Evolutionary conservation across 345 rosid genomes (phyloP).

Genomic region (Camelina hispida): DNA sequence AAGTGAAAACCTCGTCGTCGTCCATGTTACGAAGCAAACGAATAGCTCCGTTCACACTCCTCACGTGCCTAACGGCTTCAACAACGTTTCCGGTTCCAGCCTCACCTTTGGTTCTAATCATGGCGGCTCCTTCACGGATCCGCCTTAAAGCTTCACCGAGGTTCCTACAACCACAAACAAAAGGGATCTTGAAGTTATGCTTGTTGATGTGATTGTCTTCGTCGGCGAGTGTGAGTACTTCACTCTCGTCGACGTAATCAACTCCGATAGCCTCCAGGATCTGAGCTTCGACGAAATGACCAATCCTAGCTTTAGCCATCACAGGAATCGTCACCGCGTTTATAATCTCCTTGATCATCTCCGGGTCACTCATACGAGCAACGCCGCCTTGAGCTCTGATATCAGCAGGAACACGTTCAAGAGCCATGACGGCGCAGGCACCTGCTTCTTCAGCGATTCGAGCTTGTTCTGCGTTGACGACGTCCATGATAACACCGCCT

Average conservation of each 20-base stretch:
- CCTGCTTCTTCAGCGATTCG: conserved; percentile 76
- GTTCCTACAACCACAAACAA: conserved; percentile 82
- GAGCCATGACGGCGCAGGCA: conserved; percentile 79
- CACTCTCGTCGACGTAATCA: conserved; percentile 85
- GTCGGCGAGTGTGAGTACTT: conserved; percentile 72
- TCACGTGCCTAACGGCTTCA: conserved; percentile 82
- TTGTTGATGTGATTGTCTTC: conserved; percentile 85
- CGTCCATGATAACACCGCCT: conserved; percentile 78
- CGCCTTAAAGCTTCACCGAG: conserved; percentile 78
- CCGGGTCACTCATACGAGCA: conserved; percentile 71
- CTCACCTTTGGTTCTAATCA: conserved; percentile 88
- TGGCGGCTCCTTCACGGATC: conserved; percentile 81
- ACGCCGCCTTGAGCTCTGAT: conserved; percentile 73
- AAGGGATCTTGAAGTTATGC: conserved; percentile 77
- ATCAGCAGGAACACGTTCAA: conserved; percentile 74
- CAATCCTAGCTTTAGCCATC: conserved; percentile 72
- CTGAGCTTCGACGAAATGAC: conserved; percentile 76
- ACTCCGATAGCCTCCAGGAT: conserved; percentile 70
- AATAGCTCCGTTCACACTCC: conserved; percentile 78
- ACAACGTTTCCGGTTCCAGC: conserved; percentile 82
- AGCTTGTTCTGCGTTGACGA: conserved; percentile 66
- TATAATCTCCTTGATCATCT: conserved; percentile 67
- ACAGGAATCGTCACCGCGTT: conserved; percentile 69
- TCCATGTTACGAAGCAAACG: conserved; percentile 68
- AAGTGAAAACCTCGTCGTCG: conserved; percentile 74